Evolutionary conservation across 169 alveolate species (phyloP).

Genomic region (Cryptosporidium ubiquitum): DNA sequence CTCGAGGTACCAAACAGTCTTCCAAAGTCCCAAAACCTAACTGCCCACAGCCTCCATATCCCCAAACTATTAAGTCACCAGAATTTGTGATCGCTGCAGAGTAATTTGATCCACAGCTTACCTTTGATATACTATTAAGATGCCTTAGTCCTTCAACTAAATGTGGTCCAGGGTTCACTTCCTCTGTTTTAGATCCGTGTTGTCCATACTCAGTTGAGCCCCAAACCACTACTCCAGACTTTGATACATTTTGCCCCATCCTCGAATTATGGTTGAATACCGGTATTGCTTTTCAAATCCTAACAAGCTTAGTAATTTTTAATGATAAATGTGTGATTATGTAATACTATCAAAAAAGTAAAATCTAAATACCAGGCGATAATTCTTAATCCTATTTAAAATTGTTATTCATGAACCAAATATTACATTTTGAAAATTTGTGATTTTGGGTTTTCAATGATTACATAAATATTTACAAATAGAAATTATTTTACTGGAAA

Average conservation of each 20-base stretch:
- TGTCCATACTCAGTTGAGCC: conserved; percentile 76
- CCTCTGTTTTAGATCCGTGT: conserved; percentile 19
- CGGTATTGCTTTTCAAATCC: neutral
- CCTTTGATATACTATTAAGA: conserved; percentile 14
- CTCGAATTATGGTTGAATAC: neutral
- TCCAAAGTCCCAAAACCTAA: conserved; percentile 74
- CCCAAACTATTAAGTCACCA: conserved; percentile 78
- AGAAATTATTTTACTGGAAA: neutral
- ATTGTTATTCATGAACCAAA: neutral
- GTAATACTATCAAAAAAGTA: neutral
- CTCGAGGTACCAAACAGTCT: conserved; percentile 58
- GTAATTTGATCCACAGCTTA: conserved; percentile 68
- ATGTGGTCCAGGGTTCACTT: conserved; percentile 23
- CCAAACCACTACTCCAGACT: conserved; percentile 79
- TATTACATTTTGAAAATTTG: neutral
- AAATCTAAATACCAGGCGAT: neutral
- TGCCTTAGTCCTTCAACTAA: conserved; percentile 41
- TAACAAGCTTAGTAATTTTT: neutral
- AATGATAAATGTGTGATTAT: neutral
- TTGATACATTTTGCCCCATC: conserved; percentile 76
- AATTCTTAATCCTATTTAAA: neutral
- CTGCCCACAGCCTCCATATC: conserved; percentile 75
- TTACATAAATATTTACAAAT: neutral
- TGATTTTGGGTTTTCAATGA: neutral
- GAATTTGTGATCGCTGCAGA: conserved; percentile 73